Evolutionary conservation across 805 yeast genomes (phyloP), one percentile per base, ranked within the genome.

Genomic region (Metschnikowia lochheadii): DNA sequence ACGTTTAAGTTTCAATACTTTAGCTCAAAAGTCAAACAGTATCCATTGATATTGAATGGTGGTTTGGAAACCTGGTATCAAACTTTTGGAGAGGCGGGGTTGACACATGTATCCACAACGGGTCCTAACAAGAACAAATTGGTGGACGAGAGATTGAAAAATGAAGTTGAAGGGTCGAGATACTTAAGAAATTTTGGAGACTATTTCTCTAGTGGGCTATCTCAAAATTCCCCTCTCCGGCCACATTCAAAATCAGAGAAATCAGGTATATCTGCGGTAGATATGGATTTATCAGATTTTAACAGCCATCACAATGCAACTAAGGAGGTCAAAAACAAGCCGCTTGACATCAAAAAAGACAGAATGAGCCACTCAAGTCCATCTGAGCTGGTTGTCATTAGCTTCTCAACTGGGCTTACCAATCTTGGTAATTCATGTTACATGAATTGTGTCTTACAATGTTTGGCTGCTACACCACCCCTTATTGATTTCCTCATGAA

Each of bases 401-500:
- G 41, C 36, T 77, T 83, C 46, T 72, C 82, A 17, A 82, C 90
- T 0, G 97, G 98, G 0, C 72, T 91, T 5, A 73, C 76, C 13
- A 91, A 91, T 63, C 71, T 91, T 54, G 96, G 97, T 2, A 92
- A 92, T 61, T 87, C 96, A 0, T 91, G 97, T 65, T 91, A 91
- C 66, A 86, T 91, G 90, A 91, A 91, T 67, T 86, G 96, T 57
- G 77, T 87, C 3, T 66, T 91, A n/a, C 98, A 91, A 68, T 89
- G 97, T 65, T 64, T 92, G 34, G 76, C 84, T 3, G 91, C 92
- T 0, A 83, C 92, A 0, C 81, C 82, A 1, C 83, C 81, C 51
- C 68, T 91, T 26, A 76, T 84, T 2, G 73, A 71, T 42, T 80
- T 86, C 49, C 87, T 91, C 60, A 69, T 84, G 40, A 58, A 60